Evolutionary conservation across 2,329 filamentous ascomycete genomes (phyloP).

Genomic region (Cyphellophora attinorum): DNA sequence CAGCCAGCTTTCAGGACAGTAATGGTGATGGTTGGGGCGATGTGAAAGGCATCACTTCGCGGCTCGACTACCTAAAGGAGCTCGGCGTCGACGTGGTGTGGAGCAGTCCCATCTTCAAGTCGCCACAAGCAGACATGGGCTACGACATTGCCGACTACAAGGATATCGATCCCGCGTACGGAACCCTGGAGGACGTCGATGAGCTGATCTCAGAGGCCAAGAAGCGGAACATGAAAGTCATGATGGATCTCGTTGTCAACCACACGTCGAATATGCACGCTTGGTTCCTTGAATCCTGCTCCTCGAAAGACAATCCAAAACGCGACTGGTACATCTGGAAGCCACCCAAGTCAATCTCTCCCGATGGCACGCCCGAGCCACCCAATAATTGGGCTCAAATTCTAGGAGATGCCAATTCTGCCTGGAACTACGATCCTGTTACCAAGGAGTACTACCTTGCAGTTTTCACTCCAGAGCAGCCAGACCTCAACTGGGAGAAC

Average conservation of each 20-base stretch:
- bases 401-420: conserved; percentile 27
- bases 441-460: conserved; percentile 69
- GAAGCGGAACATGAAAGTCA: conserved; percentile 37
- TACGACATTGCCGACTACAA: conserved; percentile 36
- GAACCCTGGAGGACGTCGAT: conserved; percentile 37
- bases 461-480: conserved; percentile 66
- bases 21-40: conserved; percentile 51
- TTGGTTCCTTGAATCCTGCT: conserved; percentile 61
- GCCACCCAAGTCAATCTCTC: conserved; percentile 40
- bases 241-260: conserved; percentile 40
- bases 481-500: conserved; percentile 81
- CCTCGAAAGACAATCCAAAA: conserved; percentile 52
- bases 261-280: conserved; percentile 33
- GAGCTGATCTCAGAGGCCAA: conserved; percentile 32
- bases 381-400: conserved; percentile 63
- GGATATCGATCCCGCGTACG: conserved; percentile 38
- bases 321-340: conserved; percentile 59
- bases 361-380: conserved; percentile 52
- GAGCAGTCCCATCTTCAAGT: conserved; percentile 42
- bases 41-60: conserved; percentile 53
- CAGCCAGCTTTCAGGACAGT: conserved; percentile 43
- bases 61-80: conserved; percentile 54
- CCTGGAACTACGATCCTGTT: conserved; percentile 55
- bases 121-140: conserved; percentile 44
- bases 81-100: conserved; percentile 56